Evolutionary conservation across 345 rosid genomes (phyloP).

Genomic region (Aquilaria sinensis): DNA sequence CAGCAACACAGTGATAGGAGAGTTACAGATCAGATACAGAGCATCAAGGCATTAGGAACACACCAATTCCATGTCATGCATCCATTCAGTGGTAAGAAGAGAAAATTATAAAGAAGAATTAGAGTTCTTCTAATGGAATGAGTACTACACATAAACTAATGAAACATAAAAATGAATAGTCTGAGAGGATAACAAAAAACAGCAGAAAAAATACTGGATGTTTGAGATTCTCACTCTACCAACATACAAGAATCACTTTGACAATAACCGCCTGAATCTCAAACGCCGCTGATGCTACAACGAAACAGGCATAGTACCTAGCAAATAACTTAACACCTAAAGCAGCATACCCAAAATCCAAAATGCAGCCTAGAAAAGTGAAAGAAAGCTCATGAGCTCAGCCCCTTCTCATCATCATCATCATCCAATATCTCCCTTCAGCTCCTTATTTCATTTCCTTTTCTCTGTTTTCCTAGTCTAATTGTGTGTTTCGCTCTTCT

Average conservation of each 20-base stretch:
- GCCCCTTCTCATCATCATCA: constrained; percentile 13
- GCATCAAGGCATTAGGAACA: too few relatives aligned
- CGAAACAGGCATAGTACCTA: constrained; percentile 16
- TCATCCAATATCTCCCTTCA: constrained; percentile 13
- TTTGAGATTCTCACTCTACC: constrained; percentile 30
- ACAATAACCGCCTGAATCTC: constrained; percentile 22
- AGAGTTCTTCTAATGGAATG: constrained; percentile 21
- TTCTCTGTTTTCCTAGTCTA: constrained; percentile 23
- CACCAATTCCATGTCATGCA: too few relatives aligned
- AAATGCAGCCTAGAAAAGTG: constrained; percentile 21
- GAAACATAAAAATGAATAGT: constrained; percentile 7
- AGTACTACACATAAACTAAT: constrained; percentile 16
- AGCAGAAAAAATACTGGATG: constrained; percentile 17
- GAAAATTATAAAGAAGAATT: constrained; percentile 14
- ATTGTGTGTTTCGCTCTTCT: constrained; percentile 52
- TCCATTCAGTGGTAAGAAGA: too few relatives aligned
- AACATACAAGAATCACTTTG: constrained; percentile 14
- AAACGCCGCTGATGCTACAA: constrained; percentile 13
- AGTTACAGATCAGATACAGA: too few relatives aligned
- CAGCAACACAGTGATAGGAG: too few relatives aligned
- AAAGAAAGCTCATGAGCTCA: constrained; percentile 13
- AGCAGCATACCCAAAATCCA: constrained; percentile 15
- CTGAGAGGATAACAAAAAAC: not conserved
- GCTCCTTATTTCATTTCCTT: constrained; percentile 18
- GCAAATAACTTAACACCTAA: constrained; percentile 15